These are phyloP conservation scores for Pouteria campechiana DNA, from an alignment of 179 eudicot species.

Conservation along the genomic window DNA sequence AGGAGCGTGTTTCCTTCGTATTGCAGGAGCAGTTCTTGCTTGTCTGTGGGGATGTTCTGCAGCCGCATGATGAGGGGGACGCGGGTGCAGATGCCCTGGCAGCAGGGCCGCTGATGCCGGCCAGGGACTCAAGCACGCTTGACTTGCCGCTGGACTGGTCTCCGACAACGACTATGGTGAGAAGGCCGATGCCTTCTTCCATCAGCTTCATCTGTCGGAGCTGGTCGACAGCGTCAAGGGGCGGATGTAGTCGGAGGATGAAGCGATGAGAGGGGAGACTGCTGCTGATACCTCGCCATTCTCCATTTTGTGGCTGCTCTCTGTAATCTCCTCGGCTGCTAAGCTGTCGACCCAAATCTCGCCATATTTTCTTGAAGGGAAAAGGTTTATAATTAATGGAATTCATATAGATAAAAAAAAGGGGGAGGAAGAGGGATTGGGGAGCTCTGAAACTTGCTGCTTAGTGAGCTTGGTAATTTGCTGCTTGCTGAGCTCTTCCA, in stretches of 20 bases:
- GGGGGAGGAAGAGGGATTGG: too few species aligned
- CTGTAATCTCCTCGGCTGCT: too few species aligned
- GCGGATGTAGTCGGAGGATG: constrained; percentile 9
- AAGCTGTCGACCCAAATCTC: too few species aligned
- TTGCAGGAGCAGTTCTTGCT: neutral
- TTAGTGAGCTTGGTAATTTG: too few species aligned
- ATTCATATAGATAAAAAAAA: too few species aligned
- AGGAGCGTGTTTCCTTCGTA: neutral
- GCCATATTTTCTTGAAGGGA: too few species aligned
- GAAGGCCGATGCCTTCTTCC: constrained; percentile 20
- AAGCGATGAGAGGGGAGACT: too few species aligned
- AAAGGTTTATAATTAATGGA: too few species aligned
- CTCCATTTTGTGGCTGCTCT: too few species aligned
- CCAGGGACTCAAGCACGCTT: constrained; percentile 26
- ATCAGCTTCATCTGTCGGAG: constrained; percentile 9
- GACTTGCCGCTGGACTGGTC: constrained; percentile 31
- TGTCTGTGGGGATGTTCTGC: neutral
- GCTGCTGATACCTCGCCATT: too few species aligned
- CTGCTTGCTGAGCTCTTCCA: too few species aligned
- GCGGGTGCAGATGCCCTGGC: constrained; percentile 32
- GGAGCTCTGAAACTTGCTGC: too few species aligned
- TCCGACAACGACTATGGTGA: constrained; percentile 32
- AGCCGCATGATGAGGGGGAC: constrained; percentile 17
- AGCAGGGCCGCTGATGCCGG: constrained; percentile 23
- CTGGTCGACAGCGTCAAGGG: constrained; percentile 10